Conservation (phyloP, 2,329 filamentous ascomycete species). For the Stagonosporopsis vannaccii region DNA sequence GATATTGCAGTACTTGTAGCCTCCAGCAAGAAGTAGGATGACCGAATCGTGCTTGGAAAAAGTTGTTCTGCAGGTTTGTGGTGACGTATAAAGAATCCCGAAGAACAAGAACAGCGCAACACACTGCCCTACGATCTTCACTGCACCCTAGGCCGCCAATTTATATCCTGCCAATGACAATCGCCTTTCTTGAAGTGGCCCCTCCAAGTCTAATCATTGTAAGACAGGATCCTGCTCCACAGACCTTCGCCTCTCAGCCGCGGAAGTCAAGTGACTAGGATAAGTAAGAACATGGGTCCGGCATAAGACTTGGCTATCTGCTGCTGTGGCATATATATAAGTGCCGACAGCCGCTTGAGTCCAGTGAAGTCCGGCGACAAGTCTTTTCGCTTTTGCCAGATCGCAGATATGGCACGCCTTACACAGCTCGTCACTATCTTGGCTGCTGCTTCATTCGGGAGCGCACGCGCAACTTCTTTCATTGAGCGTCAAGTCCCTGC, state of each 20-base stretch:
- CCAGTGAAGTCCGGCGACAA: too few species aligned
- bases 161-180: conserved; percentile 1
- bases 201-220: conserved; percentile 20
- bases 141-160: neutral
- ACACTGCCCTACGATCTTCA: conserved; percentile 1
- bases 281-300: neutral
- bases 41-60: neutral
- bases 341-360: neutral
- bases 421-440: conserved; percentile 31
- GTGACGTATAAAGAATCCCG: neutral
- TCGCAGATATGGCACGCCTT: conserved; percentile 31
- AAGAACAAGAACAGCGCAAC: conserved; percentile 1
- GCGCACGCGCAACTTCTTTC: conserved; percentile 35
- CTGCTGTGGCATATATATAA: conserved; percentile 1
- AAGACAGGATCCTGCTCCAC: conserved; percentile 6
- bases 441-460: conserved; percentile 26
- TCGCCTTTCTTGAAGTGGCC: conserved; percentile 8
- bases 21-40: neutral
- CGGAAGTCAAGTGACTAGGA: neutral
- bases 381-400: neutral
- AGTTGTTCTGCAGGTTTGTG: neutral
- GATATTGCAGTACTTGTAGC: neutral
- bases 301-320: neutral
- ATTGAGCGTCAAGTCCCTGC: conserved; percentile 40
- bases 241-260: neutral